phyloP scores from a whole-genome alignment of 2,329 filamentous ascomycete species.

The Botrytis tulipae region DNA sequence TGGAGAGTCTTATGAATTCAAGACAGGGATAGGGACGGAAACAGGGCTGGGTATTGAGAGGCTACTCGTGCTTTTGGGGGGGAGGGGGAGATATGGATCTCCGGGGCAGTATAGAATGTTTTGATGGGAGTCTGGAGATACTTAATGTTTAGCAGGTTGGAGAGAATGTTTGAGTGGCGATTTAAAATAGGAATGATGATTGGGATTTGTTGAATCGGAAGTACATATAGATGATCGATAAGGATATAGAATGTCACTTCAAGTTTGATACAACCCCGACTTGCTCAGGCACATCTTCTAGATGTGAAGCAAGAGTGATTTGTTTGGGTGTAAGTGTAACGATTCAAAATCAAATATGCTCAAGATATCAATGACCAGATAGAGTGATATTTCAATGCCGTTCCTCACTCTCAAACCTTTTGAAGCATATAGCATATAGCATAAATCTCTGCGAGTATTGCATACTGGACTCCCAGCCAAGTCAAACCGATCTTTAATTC shows the following conservation, averaged over 20 bases:
- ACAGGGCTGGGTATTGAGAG: neutral
- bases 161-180: neutral
- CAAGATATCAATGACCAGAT: neutral
- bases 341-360: neutral
- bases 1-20: neutral
- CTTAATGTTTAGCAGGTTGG: neutral
- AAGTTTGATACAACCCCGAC: neutral
- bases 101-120: too few species aligned
- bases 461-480: slow-evolving; percentile 17
- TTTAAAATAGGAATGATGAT: neutral
- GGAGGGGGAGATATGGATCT: neutral
- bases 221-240: neutral
- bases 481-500: slow-evolving; percentile 3
- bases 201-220: neutral
- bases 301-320: neutral
- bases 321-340: neutral
- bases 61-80: neutral
- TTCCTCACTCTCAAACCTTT: neutral
- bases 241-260: neutral
- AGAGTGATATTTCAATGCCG: neutral
- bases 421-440: neutral
- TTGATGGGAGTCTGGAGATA: neutral
- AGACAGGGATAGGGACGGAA: neutral
- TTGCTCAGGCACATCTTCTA: too few species aligned
- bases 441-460: neutral